phyloP scores from a whole-genome alignment of 805 yeast genomes.

The Starmerella floricola region DNA sequence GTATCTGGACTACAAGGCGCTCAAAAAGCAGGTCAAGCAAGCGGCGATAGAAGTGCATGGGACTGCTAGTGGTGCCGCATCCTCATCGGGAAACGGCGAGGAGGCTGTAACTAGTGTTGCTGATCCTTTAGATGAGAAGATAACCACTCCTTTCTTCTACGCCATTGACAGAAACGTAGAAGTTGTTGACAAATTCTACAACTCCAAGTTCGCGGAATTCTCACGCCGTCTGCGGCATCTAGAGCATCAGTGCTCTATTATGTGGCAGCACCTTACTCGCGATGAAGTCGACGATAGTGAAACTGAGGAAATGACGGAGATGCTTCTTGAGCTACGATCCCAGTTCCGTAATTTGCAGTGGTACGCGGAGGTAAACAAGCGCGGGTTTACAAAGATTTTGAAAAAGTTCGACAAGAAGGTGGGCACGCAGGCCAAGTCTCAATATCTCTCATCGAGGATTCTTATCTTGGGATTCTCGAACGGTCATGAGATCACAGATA shows the following conservation, averaged over 20 bases:
- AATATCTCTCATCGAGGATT: conserved; percentile 55
- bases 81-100: background rate
- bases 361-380: conserved; percentile 84
- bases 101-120: background rate
- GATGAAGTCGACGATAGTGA: conserved; percentile 38
- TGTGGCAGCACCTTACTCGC: conserved; percentile 11
- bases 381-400: conserved; percentile 78
- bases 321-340: conserved; percentile 62
- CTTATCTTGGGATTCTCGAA: conserved; percentile 67
- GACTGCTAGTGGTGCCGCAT: background rate
- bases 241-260: conserved; percentile 21
- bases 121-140: conserved; percentile 11
- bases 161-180: conserved; percentile 72
- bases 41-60: conserved; percentile 34
- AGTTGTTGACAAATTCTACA: conserved; percentile 67
- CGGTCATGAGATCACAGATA: conserved; percentile 45
- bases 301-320: conserved; percentile 50
- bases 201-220: conserved; percentile 61
- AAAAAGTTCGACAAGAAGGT: conserved; percentile 81
- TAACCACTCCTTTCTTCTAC: conserved; percentile 44
- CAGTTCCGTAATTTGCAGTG: conserved; percentile 76
- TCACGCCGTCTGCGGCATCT: conserved; percentile 46
- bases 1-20: conserved; percentile 74
- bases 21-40: conserved; percentile 68
- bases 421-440: conserved; percentile 44